Conservation (phyloP, 108 stramenopile genomes). For the Chaetoceros tenuissimus region DNA sequence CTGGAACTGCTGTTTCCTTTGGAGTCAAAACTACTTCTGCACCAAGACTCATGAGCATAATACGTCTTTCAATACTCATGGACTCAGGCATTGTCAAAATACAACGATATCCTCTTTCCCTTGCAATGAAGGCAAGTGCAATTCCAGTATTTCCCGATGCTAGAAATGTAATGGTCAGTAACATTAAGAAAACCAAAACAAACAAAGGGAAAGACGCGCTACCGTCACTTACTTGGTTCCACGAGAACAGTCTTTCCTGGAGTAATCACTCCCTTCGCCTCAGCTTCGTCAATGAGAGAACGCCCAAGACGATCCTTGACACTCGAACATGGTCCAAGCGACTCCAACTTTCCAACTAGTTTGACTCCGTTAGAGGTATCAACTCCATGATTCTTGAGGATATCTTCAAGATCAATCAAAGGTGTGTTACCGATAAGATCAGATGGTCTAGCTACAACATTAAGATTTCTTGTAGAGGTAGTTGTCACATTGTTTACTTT, state of each 20-base stretch:
- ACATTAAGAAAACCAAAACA: too few species aligned
- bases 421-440: constrained; percentile 63
- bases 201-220: too few species aligned
- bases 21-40: constrained; percentile 64
- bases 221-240: too few species aligned
- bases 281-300: constrained; percentile 66
- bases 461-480: background rate
- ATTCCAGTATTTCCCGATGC: constrained; percentile 93
- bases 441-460: constrained; percentile 32
- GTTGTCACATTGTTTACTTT: too few species aligned
- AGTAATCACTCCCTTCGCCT: constrained; percentile 47
- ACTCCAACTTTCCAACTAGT: constrained; percentile 70
- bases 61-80: constrained; percentile 58
- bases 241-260: constrained; percentile 64
- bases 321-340: constrained; percentile 50
- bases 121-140: constrained; percentile 79
- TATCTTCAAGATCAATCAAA: constrained; percentile 33
- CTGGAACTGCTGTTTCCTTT: constrained; percentile 58
- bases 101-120: constrained; percentile 69
- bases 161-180: too few species aligned
- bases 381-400: constrained; percentile 22
- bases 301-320: constrained; percentile 76
- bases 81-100: constrained; percentile 91
- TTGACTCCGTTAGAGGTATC: constrained; percentile 23
- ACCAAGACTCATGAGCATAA: constrained; percentile 56